Evolutionary conservation across 331 rosid species (phyloP), one percentile per base, ranked within the genome.

Genomic region (Spiraea crenata): DNA sequence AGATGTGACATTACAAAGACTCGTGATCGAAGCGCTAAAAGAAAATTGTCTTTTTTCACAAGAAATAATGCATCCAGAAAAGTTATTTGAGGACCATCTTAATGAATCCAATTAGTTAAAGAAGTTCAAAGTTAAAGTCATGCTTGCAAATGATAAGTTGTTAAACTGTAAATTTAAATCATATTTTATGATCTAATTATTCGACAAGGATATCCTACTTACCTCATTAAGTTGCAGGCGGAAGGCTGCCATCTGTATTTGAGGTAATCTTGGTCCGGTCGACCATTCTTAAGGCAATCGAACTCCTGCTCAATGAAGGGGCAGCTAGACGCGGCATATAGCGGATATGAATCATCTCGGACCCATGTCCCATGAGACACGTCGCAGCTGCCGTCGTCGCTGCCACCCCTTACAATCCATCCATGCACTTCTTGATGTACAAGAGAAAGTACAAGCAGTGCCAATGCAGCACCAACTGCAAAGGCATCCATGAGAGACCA

Each of bases 211-310:
- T 25, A 25, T 25, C 31, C 31, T 25, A 16, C 12, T 57, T 51
- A 86, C 97, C 92, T 86, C 5, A 92, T 78, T 70, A 88, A 70
- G 73, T 71, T 63, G 76, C 95, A 90, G 31, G 60, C 65, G 13
- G 78, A 34, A 7, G 97, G 97, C 35, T 88, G 92, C 95, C 97
- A 90, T 73, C 89, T 79, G 50, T 83, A 90, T 25, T 83, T 80
- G 75, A 83, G 92, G 76, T 86, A 88, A 50, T 75, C 52, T 51
- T 69, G 58, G 39, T 88, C 89, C 4, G 86, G 85, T 55, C 92
- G 90, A 41, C 88, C 89, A 81, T 88, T 85, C 1, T 17, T 51
- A 1, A 42, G 46, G 70, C 95, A 90, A 65, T 85, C 82, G 41
- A 88, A 88, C 61, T 73, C 55, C 25, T 63, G 74, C 80, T 85